phyloP scores from a whole-genome alignment of 2,329 filamentous ascomycete species.

The Xylaria sp. region DNA sequence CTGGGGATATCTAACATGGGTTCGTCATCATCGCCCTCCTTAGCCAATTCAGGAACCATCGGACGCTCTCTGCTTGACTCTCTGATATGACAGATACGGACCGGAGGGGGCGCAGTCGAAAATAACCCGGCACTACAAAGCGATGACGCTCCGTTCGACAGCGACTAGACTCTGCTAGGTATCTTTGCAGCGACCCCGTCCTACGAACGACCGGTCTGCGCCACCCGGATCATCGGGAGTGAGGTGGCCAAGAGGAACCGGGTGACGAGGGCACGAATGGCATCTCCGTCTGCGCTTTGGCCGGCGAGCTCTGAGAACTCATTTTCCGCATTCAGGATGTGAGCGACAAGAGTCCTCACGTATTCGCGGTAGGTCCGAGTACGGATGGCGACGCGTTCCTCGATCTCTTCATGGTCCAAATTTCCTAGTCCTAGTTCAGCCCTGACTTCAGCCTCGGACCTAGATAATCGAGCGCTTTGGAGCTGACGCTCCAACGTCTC shows the following conservation, averaged over 20 bases:
- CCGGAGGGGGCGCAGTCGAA: too few relatives aligned
- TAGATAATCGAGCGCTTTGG: not conserved
- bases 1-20: conserved; percentile 11
- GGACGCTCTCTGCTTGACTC: too few relatives aligned
- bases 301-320: conserved; percentile 20
- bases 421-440: not conserved
- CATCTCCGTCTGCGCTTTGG: not conserved
- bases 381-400: conserved; percentile 13
- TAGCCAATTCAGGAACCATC: too few relatives aligned
- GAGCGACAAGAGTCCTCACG: conserved; percentile 19
- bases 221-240: not conserved
- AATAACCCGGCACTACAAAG: too few relatives aligned
- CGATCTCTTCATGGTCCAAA: conserved; percentile 28
- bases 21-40: not conserved
- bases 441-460: conserved; percentile 17
- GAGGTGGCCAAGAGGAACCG: conserved; percentile 1
- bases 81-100: too few relatives aligned
- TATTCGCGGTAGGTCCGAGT: conserved; percentile 31
- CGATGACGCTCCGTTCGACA: too few relatives aligned
- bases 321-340: conserved; percentile 20
- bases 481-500: conserved; percentile 14
- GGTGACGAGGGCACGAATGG: conserved; percentile 21
- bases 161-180: too few relatives aligned
- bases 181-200: too few relatives aligned
- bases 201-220: not conserved